A percentile compares a stretch with the other conserved stretches of the same genome.
These are phyloP conservation scores for Cytospora piceae DNA, from an alignment of 2,329 filamentous ascomycete genomes.

Conservation along the genomic window DNA sequence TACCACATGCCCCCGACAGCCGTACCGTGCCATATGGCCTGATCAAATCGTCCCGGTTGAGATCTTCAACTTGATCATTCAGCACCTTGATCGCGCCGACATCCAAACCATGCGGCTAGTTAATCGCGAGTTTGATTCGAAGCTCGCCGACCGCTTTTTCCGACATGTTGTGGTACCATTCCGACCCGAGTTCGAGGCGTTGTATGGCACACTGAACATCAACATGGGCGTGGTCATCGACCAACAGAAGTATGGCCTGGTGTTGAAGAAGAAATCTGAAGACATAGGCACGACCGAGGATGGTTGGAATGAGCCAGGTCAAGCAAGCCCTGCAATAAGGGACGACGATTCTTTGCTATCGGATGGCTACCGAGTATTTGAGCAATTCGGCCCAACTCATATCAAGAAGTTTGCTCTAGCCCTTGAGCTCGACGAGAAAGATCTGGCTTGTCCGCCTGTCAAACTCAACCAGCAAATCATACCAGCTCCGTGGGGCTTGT, in stretches of 20 bases:
- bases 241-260: constrained; percentile 30
- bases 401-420: constrained; percentile 69
- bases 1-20: neutral
- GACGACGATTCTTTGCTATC: constrained; percentile 41
- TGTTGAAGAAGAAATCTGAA: constrained; percentile 34
- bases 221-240: constrained; percentile 31
- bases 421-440: constrained; percentile 66
- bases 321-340: constrained; percentile 29
- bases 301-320: neutral
- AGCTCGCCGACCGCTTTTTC: constrained; percentile 52
- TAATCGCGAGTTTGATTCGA: constrained; percentile 53
- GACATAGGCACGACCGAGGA: neutral
- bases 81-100: constrained; percentile 59
- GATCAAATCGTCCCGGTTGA: constrained; percentile 57
- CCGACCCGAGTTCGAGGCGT: constrained; percentile 56
- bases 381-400: constrained; percentile 58
- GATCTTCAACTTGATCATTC: constrained; percentile 61
- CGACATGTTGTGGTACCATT: constrained; percentile 68
- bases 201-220: constrained; percentile 44
- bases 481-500: constrained; percentile 65
- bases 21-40: constrained; percentile 38
- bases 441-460: constrained; percentile 53
- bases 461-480: constrained; percentile 60
- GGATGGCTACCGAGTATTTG: constrained; percentile 63
- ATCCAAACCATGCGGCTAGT: constrained; percentile 66